Evolutionary conservation across 139 green algal species (phyloP), one percentile per base, ranked within the genome.

Genomic region (Volvox africanus): DNA sequence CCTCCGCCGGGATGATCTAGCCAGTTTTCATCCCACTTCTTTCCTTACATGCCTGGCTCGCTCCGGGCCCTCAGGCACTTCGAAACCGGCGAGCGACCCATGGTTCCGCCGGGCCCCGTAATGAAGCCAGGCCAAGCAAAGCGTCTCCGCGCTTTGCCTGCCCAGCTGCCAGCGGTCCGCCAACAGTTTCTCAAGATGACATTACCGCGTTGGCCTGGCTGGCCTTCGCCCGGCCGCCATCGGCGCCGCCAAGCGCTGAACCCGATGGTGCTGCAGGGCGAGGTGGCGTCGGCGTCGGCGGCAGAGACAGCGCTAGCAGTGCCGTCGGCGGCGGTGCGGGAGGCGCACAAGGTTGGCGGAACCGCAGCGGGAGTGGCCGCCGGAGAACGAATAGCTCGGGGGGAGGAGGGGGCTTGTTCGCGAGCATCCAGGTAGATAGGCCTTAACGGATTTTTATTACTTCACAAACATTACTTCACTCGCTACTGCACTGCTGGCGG

Each of bases 371-470:
- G 17, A 79, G 82, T 65, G 21, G 36, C 28, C 67, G 83, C 24
- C 61, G 67, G 19, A 26, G 67, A 68, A 86, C 80, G 6, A 44
- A 50, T 44, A 86, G 80, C 50, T 24, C 80, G 12, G 83, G 83
- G 16, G 33, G 83, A 28, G 22, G 67, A 17, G 67, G 67, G 0
- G 69, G 85, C 69, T 44, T 89, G 28, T 89, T 89, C 16, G 44
- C 69, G 2, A 61, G 69, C 85, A 82, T 89, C 6, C 85, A 89
- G 85, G 85, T 89, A 89, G 85, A 68, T 89, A 30, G 44, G 44
- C 44, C 44, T 5, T 55, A 14, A n/a, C n/a, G n/a, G n/a, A n/a
- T n/a, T n/a, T n/a, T n/a, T n/a, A n/a, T n/a, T n/a, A n/a, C n/a
- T n/a, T n/a, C n/a, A n/a, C n/a, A n/a, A n/a, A n/a, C n/a, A n/a